Evolutionary conservation across 345 rosid species (phyloP), one percentile per base, ranked within the genome.

Genomic region (Gossypium stocksii): DNA sequence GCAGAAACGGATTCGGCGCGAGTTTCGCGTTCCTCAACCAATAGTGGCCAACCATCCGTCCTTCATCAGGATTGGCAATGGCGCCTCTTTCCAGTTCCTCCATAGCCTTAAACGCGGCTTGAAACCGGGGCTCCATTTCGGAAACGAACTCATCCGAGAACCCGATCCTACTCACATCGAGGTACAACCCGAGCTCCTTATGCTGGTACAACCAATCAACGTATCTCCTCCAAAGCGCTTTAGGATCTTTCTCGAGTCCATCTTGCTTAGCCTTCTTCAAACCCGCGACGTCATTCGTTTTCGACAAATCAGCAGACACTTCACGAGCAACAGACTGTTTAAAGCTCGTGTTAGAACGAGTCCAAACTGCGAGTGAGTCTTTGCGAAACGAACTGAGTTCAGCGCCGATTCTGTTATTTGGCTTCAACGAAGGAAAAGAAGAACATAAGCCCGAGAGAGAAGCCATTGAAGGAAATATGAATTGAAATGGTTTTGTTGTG

Each of bases 1-100:
- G 87, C 71, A 95, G 57, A 66, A 81, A 82, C 4, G 89, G 72
- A 0, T 80, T 91, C 0, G 99, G 98, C 6, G 97, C 91, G 65
- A 91, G 89, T 20, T 77, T 76, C 10, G 98, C 74, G 79, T 89
- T 84, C 82, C 99, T 84, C 70, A 95, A 80, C 99, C 99, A 93
- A 66, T 95, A 93, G 77, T 93, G 99, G 3, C 98, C 99, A 17
- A 95, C 99, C 98, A 95, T 95, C 80, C 99, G 85, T 15, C 96
- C 92, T 80, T 95, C 99, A 45, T 95, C 99, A 13, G 99, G 99
- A 78, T 95, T 95, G 70, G 99, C 91, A 70, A 95, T 89, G 72
- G 99, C 85, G 7, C 98, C 98, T 46, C 89, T 95, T 78, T 93
- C 99, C 57, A 95, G 81, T 77, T 87, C 93, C 78, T 81, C 92